Evolutionary conservation across 305 asterid species (phyloP).

Genomic region (Coffea humblotiana): DNA sequence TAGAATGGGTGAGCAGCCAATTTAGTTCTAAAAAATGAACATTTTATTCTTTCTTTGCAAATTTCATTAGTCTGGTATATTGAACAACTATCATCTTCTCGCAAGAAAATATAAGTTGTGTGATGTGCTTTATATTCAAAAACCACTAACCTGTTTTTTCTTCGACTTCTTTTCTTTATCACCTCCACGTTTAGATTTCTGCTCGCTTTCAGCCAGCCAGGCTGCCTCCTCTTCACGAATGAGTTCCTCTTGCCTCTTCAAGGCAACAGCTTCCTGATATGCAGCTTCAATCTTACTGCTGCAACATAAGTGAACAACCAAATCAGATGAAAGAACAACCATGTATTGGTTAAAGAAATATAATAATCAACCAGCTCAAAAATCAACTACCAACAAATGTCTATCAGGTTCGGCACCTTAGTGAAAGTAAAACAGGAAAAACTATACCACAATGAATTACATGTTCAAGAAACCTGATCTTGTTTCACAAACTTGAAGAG

Average conservation of each 20-base stretch:
- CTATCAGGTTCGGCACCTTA: background rate
- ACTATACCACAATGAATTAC: background rate
- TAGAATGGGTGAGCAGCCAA: background rate
- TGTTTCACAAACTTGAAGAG: background rate
- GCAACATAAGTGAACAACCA: slow-evolving; percentile 8
- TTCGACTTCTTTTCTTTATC: slow-evolving; percentile 90
- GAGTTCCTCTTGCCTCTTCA: slow-evolving; percentile 98
- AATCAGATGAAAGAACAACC: background rate
- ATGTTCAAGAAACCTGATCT: background rate
- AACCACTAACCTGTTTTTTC: slow-evolving; percentile 73
- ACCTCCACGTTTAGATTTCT: slow-evolving; percentile 61
- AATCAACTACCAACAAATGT: slow-evolving; percentile 1
- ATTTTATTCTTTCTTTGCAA: background rate
- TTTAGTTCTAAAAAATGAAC: background rate
- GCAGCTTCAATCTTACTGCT: slow-evolving; percentile 93
- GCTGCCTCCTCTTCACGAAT: slow-evolving; percentile 98
- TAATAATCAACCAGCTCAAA: no score
- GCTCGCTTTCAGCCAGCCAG: slow-evolving; percentile 81
- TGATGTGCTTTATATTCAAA: background rate
- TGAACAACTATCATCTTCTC: background rate
- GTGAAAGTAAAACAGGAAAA: background rate
- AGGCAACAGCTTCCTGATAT: slow-evolving; percentile 91
- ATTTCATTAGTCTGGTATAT: no score
- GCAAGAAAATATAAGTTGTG: background rate
- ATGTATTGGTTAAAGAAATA: background rate